Evolutionary conservation across 257 asterid species (phyloP), one percentile per base, ranked within the genome.

Genomic region (Marsdenia floribunda): DNA sequence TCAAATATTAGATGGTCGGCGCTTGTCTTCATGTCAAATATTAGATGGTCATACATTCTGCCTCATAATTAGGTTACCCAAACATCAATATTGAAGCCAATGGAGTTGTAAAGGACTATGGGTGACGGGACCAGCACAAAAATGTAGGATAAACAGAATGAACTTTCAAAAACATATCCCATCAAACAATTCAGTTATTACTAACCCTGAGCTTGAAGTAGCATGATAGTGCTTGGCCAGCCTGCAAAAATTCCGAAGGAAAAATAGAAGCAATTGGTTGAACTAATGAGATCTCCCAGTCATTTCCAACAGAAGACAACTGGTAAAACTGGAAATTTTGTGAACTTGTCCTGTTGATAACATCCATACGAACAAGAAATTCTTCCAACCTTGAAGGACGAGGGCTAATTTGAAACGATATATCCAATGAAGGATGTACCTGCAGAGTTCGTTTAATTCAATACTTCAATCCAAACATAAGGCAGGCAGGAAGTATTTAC

Each of bases 151-250:
- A n/a, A 55, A 75, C n/a, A 54, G 60, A 42, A 64, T 33, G 14
- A 64, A 16, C 13, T 35, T 54, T 16, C 10, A 50, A 10, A 46
- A 5, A 50, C 15, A 21, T 6, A 29, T 60, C 63, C 35, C 15
- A 35, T 16, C 37, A 64, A 73, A 54, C 58, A 73, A 52, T 38
- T 49, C 44, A 79, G 37, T 76, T 65, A 22, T 53, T 24, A 82
- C 94, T 78, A 80, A 95, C 99, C 99, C 92, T 92, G 67, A 95
- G 90, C 84, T 88, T 89, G 90, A 95, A 90, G 89, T 90, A 90
- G 84, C 87, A 88, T 42, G 98, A 89, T 69, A 92, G 69, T 33
- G 96, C 96, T 83, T 95, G 96, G 70, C 98, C 99, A 80, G 99
- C 93, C 87, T 81, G 76, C 58, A 95, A 77, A 71, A 76, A 70